Conservation (phyloP, 2,329 filamentous ascomycete genomes). For the Dothideomycetes sp. region DNA sequence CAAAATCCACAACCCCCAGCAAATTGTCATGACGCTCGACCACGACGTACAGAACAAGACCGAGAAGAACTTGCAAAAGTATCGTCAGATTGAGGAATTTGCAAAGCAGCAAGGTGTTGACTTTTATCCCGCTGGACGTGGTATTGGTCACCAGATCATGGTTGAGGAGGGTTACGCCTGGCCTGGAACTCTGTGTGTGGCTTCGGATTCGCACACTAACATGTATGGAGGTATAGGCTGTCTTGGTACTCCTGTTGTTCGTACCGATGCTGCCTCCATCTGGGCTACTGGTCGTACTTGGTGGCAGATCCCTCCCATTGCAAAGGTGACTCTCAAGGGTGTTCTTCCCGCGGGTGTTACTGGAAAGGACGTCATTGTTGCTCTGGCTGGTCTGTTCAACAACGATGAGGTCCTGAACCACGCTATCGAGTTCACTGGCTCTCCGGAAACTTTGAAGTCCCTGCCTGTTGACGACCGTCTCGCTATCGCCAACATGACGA, state of each 20-base stretch:
- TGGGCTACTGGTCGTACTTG: slow-evolving; percentile 77
- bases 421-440: slow-evolving; percentile 77
- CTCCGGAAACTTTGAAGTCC: slow-evolving; percentile 64
- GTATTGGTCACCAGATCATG: slow-evolving; percentile 90
- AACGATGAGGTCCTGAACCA: slow-evolving; percentile 86
- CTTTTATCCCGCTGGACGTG: slow-evolving; percentile 67
- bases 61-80: slow-evolving; percentile 73
- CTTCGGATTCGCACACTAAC: slow-evolving; percentile 68
- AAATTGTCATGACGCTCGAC: slow-evolving; percentile 76
- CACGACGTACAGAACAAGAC: slow-evolving; percentile 82
- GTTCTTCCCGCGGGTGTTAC: slow-evolving; percentile 69
- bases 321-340: slow-evolving; percentile 69
- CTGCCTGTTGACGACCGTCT: slow-evolving; percentile 65
- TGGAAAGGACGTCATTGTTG: slow-evolving; percentile 90
- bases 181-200: slow-evolving; percentile 77
- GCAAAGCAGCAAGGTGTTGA: slow-evolving; percentile 66
- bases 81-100: slow-evolving; percentile 71
- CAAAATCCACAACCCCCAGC: slow-evolving; percentile 58
- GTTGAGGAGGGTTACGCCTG: slow-evolving; percentile 76
- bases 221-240: slow-evolving; percentile 75
- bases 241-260: slow-evolving; percentile 71
- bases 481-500: slow-evolving; percentile 72
- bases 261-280: slow-evolving; percentile 79
- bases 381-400: slow-evolving; percentile 77
- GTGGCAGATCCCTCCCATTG: slow-evolving; percentile 82